phyloP scores from a whole-genome alignment of 257 asterid species.

The Eucommia ulmoides region DNA sequence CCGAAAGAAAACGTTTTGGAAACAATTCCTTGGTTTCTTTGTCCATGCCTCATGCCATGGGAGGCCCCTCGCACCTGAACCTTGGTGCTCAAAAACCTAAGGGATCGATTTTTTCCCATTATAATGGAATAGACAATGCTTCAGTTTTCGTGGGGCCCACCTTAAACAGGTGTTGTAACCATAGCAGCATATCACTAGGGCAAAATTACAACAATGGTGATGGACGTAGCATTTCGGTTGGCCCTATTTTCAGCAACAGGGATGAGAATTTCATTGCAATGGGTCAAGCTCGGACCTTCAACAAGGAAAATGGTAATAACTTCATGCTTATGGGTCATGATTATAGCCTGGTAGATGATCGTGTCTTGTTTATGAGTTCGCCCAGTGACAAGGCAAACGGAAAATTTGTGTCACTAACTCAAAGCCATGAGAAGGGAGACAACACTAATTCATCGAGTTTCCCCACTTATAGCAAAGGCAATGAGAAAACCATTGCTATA shows the following conservation, averaged over 20 bases:
- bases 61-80: conserved; percentile 28
- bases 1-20: conserved; percentile 15
- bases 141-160: conserved; percentile 12
- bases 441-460: conserved; percentile 21
- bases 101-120: conserved; percentile 17
- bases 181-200: conserved; percentile 18
- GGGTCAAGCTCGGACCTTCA: conserved; percentile 30
- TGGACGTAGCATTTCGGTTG: conserved; percentile 15
- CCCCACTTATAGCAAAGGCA: conserved; percentile 22
- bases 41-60: conserved; percentile 28
- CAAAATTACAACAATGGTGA: conserved; percentile 15
- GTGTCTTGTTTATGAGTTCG: conserved; percentile 23
- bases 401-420: conserved; percentile 16
- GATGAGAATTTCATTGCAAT: conserved; percentile 19
- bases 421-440: conserved; percentile 22
- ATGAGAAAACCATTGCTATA: conserved; percentile 20
- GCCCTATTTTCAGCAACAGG: conserved; percentile 16
- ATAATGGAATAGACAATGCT: conserved; percentile 17
- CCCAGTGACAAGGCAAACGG: conserved; percentile 23
- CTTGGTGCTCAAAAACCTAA: conserved; percentile 22
- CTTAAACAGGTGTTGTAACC: conserved; percentile 15
- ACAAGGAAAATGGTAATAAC: conserved; percentile 21
- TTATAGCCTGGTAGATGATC: conserved; percentile 16
- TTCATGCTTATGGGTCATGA: conserved; percentile 29
- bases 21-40: conserved; percentile 23